Evolutionary conservation across 495 filamentous ascomycete genomes (phyloP).

Genomic region (Penicillium macrosclerotiorum): DNA sequence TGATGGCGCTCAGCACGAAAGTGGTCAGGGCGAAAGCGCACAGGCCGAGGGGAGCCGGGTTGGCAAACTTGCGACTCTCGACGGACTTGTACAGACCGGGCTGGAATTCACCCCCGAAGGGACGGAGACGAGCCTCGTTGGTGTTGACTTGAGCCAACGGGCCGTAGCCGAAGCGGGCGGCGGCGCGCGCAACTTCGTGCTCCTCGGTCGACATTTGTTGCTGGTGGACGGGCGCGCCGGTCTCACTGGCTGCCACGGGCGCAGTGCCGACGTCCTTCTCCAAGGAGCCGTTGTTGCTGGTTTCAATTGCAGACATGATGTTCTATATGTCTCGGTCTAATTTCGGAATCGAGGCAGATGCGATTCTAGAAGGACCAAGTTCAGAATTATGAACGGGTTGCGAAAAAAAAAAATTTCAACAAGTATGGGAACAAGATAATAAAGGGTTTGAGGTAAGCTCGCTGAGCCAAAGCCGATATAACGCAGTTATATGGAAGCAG

Average conservation of each 20-base stretch:
- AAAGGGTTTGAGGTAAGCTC: constrained; percentile 21
- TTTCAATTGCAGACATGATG: constrained; percentile 36
- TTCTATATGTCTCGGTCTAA: background rate
- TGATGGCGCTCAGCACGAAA: constrained; percentile 86
- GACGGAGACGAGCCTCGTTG: constrained; percentile 60
- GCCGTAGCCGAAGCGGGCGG: constrained; percentile 54
- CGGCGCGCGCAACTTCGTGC: constrained; percentile 43
- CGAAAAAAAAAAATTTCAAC: constrained; percentile 6
- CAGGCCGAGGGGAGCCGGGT: constrained; percentile 83
- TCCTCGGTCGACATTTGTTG: constrained; percentile 49
- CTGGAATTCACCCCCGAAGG: constrained; percentile 96
- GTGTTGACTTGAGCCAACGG: constrained; percentile 72
- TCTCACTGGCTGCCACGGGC: constrained; percentile 8
- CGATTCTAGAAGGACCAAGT: background rate
- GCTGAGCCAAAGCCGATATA: constrained; percentile 22
- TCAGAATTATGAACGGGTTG: constrained; percentile 1
- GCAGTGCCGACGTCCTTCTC: constrained; percentile 38
- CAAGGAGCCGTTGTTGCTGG: constrained; percentile 19
- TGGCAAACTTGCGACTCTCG: constrained; percentile 77
- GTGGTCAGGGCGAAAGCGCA: constrained; percentile 93
- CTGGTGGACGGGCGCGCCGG: constrained; percentile 16
- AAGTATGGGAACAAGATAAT: too few relatives aligned
- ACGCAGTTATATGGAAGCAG: constrained; percentile 25
- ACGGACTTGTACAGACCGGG: constrained; percentile 83
- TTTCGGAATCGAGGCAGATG: too few relatives aligned